Evolutionary conservation across 345 rosid species (phyloP).

Genomic region (Brassica incana): DNA sequence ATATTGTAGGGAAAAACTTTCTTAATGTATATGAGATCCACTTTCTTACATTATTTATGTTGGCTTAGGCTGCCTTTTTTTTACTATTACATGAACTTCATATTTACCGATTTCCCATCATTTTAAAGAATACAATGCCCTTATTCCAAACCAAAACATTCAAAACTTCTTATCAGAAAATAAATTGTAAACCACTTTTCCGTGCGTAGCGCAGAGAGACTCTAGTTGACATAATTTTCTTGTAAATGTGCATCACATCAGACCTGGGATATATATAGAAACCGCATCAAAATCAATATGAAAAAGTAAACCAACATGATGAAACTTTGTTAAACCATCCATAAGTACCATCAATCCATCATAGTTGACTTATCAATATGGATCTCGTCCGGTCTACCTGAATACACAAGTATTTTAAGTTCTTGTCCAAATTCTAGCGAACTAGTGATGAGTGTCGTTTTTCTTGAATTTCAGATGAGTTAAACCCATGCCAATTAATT

Average conservation of each 20-base stretch:
- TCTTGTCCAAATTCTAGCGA: conserved; percentile 6
- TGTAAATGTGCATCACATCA: conserved; percentile 17
- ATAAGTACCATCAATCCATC: neutral
- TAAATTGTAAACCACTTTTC: too few relatives aligned
- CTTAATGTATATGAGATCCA: too few relatives aligned
- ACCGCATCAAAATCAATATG: neutral
- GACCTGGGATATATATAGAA: neutral
- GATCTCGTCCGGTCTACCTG: neutral
- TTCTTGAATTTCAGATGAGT: conserved; percentile 7
- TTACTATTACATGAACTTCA: too few relatives aligned
- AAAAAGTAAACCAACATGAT: neutral
- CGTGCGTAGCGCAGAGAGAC: too few relatives aligned
- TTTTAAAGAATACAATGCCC: too few relatives aligned
- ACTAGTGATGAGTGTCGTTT: conserved; percentile 4
- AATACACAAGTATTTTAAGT: neutral
- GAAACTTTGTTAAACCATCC: neutral
- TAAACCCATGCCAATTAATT: neutral
- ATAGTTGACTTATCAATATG: neutral
- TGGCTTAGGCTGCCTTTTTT: too few relatives aligned
- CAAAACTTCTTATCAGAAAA: too few relatives aligned
- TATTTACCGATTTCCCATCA: too few relatives aligned
- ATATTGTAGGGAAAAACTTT: too few relatives aligned
- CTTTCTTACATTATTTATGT: too few relatives aligned
- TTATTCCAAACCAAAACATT: too few relatives aligned
- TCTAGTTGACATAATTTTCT: neutral